These are phyloP conservation scores for Trametes punicea DNA, from an alignment of 768 basidiomycete genomes.

Conservation along the genomic window DNA sequence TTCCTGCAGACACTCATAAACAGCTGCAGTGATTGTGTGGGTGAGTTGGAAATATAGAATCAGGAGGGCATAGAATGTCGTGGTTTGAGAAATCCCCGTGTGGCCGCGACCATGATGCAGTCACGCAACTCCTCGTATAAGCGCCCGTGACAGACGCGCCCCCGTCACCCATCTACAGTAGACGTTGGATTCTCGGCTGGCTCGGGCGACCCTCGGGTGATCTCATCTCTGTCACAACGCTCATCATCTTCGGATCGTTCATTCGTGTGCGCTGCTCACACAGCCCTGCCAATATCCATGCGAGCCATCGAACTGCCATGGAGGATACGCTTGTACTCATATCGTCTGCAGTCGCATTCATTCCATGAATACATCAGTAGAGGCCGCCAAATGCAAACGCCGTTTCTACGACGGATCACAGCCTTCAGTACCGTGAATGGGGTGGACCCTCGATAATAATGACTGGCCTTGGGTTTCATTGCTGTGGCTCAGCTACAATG, in stretches of 20 bases:
- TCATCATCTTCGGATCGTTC: no score
- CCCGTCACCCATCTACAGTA: background rate
- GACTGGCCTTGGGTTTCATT: no score
- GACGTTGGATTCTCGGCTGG: no score
- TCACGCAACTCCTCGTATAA: background rate
- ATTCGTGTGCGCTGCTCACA: background rate
- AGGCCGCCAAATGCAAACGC: no score
- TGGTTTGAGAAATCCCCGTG: background rate
- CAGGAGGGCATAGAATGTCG: background rate
- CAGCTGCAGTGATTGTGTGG: background rate
- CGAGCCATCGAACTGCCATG: background rate
- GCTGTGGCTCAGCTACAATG: background rate
- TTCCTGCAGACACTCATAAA: background rate
- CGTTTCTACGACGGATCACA: no score
- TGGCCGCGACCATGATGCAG: slow-evolving; percentile 8
- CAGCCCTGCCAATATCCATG: background rate
- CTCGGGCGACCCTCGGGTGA: no score
- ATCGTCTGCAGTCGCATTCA: background rate
- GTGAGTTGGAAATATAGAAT: background rate
- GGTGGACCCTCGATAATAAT: no score
- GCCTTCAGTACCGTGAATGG: no score
- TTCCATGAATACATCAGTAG: no score
- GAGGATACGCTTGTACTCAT: background rate
- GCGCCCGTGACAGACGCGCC: slow-evolving; percentile 15
- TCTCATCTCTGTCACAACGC: no score